Conservation (phyloP, 2,329 filamentous ascomycete species). For the Xylariaceae sp. region DNA sequence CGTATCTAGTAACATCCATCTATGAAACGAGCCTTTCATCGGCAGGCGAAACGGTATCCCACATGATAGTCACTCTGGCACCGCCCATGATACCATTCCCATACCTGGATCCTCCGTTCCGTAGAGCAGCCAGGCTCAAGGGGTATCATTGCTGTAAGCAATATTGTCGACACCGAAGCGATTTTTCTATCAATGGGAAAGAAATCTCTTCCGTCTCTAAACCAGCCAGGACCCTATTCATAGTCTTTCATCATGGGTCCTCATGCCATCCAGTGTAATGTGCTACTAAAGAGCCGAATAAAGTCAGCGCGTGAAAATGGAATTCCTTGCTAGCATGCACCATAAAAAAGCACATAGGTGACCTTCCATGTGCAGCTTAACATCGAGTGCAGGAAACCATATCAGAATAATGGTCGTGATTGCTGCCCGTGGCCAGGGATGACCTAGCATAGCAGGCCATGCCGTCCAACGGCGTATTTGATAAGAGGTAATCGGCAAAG, state of each 20-base stretch:
- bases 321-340: background rate
- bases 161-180: background rate
- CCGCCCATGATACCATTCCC: background rate
- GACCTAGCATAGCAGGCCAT: slow-evolving; percentile 14
- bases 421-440: slow-evolving; percentile 21
- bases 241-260: background rate
- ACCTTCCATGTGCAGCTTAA: background rate
- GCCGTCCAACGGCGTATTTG: slow-evolving; percentile 21
- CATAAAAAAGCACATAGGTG: background rate
- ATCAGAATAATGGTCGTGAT: background rate
- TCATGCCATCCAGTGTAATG: background rate
- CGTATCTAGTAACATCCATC: background rate
- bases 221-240: background rate
- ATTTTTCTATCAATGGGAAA: background rate
- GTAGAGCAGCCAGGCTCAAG: background rate
- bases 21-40: background rate
- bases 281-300: background rate
- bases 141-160: slow-evolving; percentile 6
- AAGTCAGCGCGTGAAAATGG: background rate
- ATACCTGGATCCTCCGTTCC: background rate
- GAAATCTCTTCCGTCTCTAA: slow-evolving; percentile 5
- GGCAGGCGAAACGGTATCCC: background rate
- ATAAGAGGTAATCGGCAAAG: background rate
- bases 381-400: slow-evolving; percentile 7
- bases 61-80: background rate